These are phyloP conservation scores for Haplosporangium sp. DNA, from an alignment of 371 early-diverging fungal species.

Conservation along the genomic window DNA sequence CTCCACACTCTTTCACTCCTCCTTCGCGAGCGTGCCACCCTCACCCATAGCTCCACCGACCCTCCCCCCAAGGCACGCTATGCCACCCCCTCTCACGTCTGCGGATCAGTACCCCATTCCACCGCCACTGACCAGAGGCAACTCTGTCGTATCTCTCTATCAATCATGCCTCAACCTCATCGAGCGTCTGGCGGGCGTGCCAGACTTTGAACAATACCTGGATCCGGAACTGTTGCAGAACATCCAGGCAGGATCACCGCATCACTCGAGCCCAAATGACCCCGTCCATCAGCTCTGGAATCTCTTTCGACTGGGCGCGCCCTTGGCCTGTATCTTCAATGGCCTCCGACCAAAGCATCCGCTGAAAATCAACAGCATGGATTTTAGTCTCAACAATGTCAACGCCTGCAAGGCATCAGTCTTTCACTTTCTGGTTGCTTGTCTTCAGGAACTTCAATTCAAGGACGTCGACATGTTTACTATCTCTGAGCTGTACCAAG, in stretches of 20 bases:
- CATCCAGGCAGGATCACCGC: slow-evolving; percentile 46
- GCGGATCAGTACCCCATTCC: slow-evolving; percentile 27
- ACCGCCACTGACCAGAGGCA: slow-evolving; percentile 31
- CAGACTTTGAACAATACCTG: slow-evolving; percentile 69
- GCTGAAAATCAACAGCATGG: slow-evolving; percentile 62
- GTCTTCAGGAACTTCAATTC: slow-evolving; percentile 72
- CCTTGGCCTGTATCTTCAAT: slow-evolving; percentile 66
- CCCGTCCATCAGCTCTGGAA: slow-evolving; percentile 89
- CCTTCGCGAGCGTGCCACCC: slow-evolving; percentile 17
- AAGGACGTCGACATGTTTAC: slow-evolving; percentile 85
- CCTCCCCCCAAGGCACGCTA: slow-evolving; percentile 51
- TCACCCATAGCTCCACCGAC: slow-evolving; percentile 18
- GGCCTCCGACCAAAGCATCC: slow-evolving; percentile 60
- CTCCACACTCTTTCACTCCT: background rate
- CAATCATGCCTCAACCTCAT: slow-evolving; percentile 72
- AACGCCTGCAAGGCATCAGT: slow-evolving; percentile 87
- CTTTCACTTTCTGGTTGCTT: slow-evolving; percentile 81
- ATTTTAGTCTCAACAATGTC: slow-evolving; percentile 68
- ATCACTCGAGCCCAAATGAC: slow-evolving; percentile 60
- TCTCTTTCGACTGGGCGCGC: slow-evolving; percentile 90
- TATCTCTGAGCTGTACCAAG: slow-evolving; percentile 89
- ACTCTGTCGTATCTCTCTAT: slow-evolving; percentile 64
- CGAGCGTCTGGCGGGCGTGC: slow-evolving; percentile 68
- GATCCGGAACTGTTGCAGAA: slow-evolving; percentile 56
- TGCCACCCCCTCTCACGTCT: slow-evolving; percentile 25